A percentile compares a stretch with the other conserved stretches of the same genome.
Evolutionary conservation across 2,329 filamentous ascomycete genomes (phyloP).

Genomic region (Coniochaeta sp.): DNA sequence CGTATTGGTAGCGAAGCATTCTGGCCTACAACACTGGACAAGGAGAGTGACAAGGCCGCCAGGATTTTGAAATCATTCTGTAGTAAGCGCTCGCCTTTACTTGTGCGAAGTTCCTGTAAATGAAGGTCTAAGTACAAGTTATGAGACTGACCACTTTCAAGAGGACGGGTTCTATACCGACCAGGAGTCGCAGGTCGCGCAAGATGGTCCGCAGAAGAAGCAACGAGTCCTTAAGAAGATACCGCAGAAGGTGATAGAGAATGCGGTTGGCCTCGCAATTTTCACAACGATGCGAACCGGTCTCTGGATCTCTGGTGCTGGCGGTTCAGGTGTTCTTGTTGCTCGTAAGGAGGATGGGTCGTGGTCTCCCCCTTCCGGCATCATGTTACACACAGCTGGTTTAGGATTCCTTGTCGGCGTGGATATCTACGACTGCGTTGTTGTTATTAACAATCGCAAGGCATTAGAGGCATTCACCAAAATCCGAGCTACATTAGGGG

Average conservation of each 20-base stretch:
- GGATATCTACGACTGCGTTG: constrained; percentile 70
- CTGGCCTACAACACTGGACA: constrained; percentile 67
- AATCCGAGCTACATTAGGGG: constrained; percentile 59
- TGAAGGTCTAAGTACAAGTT: too few relatives aligned
- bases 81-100: too few relatives aligned
- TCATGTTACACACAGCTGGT: constrained; percentile 62
- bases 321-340: constrained; percentile 51
- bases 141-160: too few relatives aligned
- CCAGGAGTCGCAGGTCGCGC: neutral
- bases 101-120: too few relatives aligned
- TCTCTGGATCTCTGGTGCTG: constrained; percentile 47
- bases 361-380: constrained; percentile 68
- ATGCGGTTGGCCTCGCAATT: constrained; percentile 52
- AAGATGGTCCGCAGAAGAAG: constrained; percentile 13
- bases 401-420: constrained; percentile 65
- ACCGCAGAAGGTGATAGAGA: constrained; percentile 38
- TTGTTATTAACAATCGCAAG: constrained; percentile 63
- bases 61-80: constrained; percentile 68
- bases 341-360: constrained; percentile 48
- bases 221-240: constrained; percentile 18
- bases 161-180: constrained; percentile 6
- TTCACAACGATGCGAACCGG: constrained; percentile 57
- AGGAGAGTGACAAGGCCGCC: constrained; percentile 69
- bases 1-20: constrained; percentile 65
- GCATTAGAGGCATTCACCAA: constrained; percentile 62